Evolutionary conservation across 768 basidiomycete genomes (phyloP), one percentile per base, ranked within the genome.

Genomic region (Calocera viscosa): DNA sequence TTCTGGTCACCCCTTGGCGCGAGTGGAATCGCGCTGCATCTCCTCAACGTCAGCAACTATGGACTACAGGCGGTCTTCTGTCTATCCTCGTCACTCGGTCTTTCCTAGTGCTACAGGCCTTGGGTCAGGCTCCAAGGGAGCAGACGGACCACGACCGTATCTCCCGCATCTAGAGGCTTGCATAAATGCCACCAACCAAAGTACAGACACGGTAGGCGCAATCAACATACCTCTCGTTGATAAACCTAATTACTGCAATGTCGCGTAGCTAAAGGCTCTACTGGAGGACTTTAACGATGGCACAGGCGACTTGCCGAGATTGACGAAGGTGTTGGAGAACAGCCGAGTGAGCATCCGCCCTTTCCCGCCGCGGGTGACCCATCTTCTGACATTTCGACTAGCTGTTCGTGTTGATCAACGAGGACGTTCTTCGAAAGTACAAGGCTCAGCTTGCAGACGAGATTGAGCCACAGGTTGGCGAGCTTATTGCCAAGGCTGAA

Each of bases 401-500:
- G 90, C 84, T 89, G 0, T 91, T 88, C 72, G 76, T 89, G 19
- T 82, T 92, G 11, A 80, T 90, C 1, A 84, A 88, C 65, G 89
- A 91, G 74, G 80, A 79, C 14, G 88, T 85, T 0, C 82, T 91
- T n/a, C 81, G 82, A 65, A 81, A 78, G 74, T 90, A 91, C 77
- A 90, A 91, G 72, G 76, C 85, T 1, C 86, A 87, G 47, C 79
- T 91, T 41, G 85, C 83, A 0, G 87, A 89, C 65, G 90, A 91
- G 73, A 84, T 92, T 11, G 90, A 91, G 68, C 90, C 90, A 19
- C 84, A 87, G 33, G 86, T 92, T 22, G 83, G 80, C 53, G 89
- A 91, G 69, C 83, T 92, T 17, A 81, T 90, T 22, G 80, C 84
- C 66, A 82, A 83, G 26, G 86, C 89, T 0, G 86, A 90, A 72